phyloP scores from a whole-genome alignment of 345 rosid genomes.

The Leavenworthia alabamica region DNA sequence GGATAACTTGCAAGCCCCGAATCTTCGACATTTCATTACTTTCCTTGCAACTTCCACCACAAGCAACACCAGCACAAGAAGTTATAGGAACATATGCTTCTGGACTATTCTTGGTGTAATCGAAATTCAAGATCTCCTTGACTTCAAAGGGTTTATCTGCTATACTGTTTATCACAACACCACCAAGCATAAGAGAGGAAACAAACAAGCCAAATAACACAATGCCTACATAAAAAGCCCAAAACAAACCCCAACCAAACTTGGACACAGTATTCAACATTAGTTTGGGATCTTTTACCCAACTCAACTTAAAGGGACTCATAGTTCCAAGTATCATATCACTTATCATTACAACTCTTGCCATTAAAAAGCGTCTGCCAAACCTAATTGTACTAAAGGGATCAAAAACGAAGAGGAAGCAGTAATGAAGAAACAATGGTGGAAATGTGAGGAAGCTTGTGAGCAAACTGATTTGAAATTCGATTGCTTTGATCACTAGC shows the following conservation, averaged over 20 bases:
- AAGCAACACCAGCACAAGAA: constrained; percentile 43
- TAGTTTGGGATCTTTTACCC: constrained; percentile 45
- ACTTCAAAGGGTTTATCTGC: constrained; percentile 54
- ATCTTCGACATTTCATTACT: constrained; percentile 30
- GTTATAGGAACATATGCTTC: constrained; percentile 56
- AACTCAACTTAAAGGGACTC: constrained; percentile 30
- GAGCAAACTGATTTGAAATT: constrained; percentile 51
- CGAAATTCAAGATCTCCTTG: constrained; percentile 54
- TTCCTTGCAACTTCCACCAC: constrained; percentile 44
- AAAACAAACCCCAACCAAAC: constrained; percentile 61
- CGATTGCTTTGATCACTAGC: constrained; percentile 57
- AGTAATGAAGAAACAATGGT: constrained; percentile 32
- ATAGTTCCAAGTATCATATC: constrained; percentile 25
- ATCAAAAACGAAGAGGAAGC: constrained; percentile 40
- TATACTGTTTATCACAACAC: constrained; percentile 47
- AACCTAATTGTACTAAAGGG: constrained; percentile 51
- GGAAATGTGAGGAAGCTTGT: constrained; percentile 45
- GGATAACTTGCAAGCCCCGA: constrained; percentile 13
- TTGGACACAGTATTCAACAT: constrained; percentile 35
- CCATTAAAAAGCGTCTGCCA: constrained; percentile 27
- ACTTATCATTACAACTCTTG: constrained; percentile 23
- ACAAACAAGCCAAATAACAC: constrained; percentile 54
- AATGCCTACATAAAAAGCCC: constrained; percentile 58
- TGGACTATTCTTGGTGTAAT: constrained; percentile 44
- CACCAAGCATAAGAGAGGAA: constrained; percentile 44